These are phyloP conservation scores for Silene coronaria DNA, from an alignment of 179 eudicot species.

Conservation along the genomic window DNA sequence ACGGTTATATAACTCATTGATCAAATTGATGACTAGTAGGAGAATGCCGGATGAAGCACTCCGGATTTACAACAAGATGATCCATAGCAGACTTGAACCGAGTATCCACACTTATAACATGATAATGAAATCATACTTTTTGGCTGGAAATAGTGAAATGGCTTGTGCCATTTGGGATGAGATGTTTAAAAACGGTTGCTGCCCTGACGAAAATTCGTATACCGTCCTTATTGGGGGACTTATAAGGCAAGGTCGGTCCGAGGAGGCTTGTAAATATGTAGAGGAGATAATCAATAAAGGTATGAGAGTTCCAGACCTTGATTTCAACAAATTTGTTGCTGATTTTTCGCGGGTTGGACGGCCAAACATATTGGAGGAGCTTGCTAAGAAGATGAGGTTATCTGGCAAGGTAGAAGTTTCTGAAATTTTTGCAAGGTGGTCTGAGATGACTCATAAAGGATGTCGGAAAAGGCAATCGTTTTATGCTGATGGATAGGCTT, in stretches of 20 bases:
- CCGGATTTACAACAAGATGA: conserved; percentile 68
- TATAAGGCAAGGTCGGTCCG: conserved; percentile 57
- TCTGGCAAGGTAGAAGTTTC: conserved; percentile 66
- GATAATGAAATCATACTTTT: conserved; percentile 73
- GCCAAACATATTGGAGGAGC: conserved; percentile 53
- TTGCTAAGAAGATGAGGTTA: conserved; percentile 61
- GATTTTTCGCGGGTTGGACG: conserved; percentile 59
- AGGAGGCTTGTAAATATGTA: conserved; percentile 67
- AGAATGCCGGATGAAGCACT: conserved; percentile 78
- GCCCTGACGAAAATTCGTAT: conserved; percentile 88
- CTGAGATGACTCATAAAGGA: conserved; percentile 50
- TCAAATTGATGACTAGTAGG: conserved; percentile 65
- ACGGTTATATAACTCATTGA: conserved; percentile 60
- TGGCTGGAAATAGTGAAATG: conserved; percentile 50
- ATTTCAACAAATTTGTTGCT: conserved; percentile 57
- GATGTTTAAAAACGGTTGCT: conserved; percentile 65
- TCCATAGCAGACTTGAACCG: conserved; percentile 48
- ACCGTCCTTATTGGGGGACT: conserved; percentile 72
- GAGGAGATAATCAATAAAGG: conserved; percentile 86
- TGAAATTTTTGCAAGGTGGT: conserved; percentile 53
- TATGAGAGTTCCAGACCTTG: conserved; percentile 79
- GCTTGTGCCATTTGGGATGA: conserved; percentile 74
- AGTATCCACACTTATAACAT: conserved; percentile 75
- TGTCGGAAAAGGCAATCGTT: conserved; percentile 16
- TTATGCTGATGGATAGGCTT: conserved; percentile 14